Percentiles rank a stretch among this genome's conserved stretches.
These are phyloP conservation scores for Corrigiola litoralis DNA, from an alignment of 179 eudicot species.

Conservation along the genomic window DNA sequence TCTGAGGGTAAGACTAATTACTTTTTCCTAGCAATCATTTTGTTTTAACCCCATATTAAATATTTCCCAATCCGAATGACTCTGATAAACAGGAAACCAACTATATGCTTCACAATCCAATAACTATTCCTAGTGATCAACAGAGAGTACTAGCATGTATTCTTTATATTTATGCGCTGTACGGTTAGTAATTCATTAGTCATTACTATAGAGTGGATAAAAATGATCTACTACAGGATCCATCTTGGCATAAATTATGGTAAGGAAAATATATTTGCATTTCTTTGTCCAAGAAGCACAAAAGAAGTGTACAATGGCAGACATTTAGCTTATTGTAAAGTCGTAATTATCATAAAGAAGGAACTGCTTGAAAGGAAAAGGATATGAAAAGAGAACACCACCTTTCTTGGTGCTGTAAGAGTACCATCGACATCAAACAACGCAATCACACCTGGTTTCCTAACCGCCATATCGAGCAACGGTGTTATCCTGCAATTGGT, in stretches of 20 bases:
- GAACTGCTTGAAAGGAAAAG: neutral
- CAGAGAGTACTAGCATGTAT: too few relatives aligned
- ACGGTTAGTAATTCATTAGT: too few relatives aligned
- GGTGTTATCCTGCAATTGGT: neutral
- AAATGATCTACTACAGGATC: neutral
- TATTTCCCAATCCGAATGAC: too few relatives aligned
- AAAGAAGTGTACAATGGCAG: neutral
- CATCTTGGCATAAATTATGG: too few relatives aligned
- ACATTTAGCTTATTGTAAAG: neutral
- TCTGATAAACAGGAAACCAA: too few relatives aligned
- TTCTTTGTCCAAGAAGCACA: neutral
- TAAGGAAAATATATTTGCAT: too few relatives aligned
- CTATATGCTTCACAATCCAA: too few relatives aligned
- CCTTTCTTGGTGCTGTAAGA: constrained; percentile 89
- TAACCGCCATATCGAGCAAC: constrained; percentile 44
- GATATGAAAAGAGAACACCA: constrained; percentile 9
- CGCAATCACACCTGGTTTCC: constrained; percentile 71
- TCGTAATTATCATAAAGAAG: neutral
- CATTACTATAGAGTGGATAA: neutral
- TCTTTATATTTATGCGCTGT: too few relatives aligned
- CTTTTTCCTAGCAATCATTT: neutral
- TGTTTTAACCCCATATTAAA: neutral
- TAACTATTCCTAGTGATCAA: too few relatives aligned
- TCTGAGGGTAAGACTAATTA: neutral
- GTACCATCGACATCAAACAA: constrained; percentile 98